Evolutionary conservation across 768 basidiomycete species (phyloP), one percentile per base, ranked within the genome.

Genomic region (Macrolepiota albuminosa): DNA sequence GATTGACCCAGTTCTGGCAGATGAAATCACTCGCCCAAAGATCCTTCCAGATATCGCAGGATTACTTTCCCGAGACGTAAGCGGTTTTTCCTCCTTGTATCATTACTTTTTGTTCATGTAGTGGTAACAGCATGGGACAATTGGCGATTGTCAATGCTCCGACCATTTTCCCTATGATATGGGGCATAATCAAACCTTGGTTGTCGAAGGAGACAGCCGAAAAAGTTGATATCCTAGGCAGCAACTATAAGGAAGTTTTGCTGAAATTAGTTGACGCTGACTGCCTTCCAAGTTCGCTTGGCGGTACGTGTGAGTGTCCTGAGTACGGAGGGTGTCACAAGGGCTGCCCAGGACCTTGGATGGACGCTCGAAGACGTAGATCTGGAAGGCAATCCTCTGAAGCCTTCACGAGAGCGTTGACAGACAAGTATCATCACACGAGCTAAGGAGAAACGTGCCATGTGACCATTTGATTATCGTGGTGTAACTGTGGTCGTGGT

Each of bases 51-150:
- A 76, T 91, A 57, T 89, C 88, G 2, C 89, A 91, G 70, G 87
- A 89, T 64, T 91, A 88, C 71, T 91, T 80, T 63, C 89, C 89
- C 1, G 89, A 91, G 68, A 85, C 86, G 88, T 90, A 67, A 56
- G 82, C 10, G 18, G 5, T 7, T 29, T 29, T n/a, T 46, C 43
- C 26, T 42, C 9, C 6, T 54, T 39, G 5, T 31, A 48, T 51
- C 47, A n/a, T 10, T 4, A 24, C 18, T 26, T 11, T 33, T 21
- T 37, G 6, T n/a, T 56, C 34, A 50, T 16, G 11, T 45, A 59
- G 8, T 40, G 56, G 16, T 43, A 21, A 51, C 26, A 90, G 89
- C 4, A 88, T 90, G 88, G 87, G 87, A 2, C 84, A 87, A 67
- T 72, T 90, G 34, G 81, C 79, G 6, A 82, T 91, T 61, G 76